A percentile compares a stretch with the other conserved stretches of the same genome.
These are phyloP conservation scores for Casuarina cunninghamiana DNA, from an alignment of 306 rosid species.

Conservation along the genomic window DNA sequence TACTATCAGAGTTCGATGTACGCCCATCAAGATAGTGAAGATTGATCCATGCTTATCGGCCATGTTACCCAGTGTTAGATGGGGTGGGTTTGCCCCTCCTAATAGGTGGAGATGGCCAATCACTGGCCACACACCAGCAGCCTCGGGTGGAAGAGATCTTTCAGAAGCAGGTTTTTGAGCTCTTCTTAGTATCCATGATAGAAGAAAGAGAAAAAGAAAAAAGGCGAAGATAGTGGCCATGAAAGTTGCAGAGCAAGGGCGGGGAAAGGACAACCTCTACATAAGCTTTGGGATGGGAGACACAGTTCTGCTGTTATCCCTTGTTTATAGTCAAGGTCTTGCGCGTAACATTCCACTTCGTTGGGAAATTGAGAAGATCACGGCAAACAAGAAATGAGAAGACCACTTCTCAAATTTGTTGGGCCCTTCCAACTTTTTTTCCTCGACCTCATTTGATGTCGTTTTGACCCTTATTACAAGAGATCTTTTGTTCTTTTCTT, in stretches of 20 bases:
- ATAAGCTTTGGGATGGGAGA: no score
- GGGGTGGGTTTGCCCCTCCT: conserved; percentile 20
- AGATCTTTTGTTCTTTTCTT: no score
- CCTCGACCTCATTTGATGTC: no score
- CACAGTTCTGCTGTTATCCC: no score
- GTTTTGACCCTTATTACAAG: no score
- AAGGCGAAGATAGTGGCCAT: background rate
- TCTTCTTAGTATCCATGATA: background rate
- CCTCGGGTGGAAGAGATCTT: conserved; percentile 29
- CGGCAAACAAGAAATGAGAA: no score
- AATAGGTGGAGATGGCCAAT: conserved; percentile 45
- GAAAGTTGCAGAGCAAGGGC: background rate
- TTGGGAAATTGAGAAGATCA: no score
- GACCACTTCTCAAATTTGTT: no score
- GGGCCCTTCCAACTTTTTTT: no score
- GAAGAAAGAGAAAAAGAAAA: conserved; percentile 10
- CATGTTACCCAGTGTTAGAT: conserved; percentile 17
- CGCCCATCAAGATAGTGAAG: conserved; percentile 28
- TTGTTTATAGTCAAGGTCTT: no score
- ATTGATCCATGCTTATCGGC: conserved; percentile 29
- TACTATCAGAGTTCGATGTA: conserved; percentile 21
- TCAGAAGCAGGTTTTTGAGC: background rate
- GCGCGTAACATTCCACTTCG: no score
- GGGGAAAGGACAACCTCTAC: background rate
- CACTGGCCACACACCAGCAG: conserved; percentile 36